These are phyloP conservation scores for Cucurbitaria berberidis DNA, from an alignment of 2,329 filamentous ascomycete genomes.

Conservation along the genomic window DNA sequence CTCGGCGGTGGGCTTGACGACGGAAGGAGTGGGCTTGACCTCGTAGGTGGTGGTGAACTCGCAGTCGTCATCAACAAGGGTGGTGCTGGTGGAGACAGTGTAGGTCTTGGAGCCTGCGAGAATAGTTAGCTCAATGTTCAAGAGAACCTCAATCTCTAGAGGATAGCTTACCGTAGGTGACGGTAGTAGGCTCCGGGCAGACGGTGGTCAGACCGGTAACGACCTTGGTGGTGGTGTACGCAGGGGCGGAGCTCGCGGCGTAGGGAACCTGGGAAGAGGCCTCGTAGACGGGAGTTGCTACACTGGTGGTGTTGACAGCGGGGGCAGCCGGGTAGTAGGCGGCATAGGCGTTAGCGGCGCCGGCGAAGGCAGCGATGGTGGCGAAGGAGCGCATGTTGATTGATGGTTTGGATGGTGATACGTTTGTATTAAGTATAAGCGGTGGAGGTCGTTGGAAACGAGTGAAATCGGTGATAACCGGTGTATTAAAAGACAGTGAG, in stretches of 20 bases:
- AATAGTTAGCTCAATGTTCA: no score
- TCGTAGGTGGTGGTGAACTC: constrained; percentile 28
- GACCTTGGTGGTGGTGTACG: no score
- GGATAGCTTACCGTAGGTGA: no score
- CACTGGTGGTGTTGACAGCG: no score
- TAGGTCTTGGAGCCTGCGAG: no score
- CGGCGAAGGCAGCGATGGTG: constrained; percentile 40
- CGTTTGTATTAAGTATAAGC: constrained; percentile 44
- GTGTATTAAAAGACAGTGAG: constrained; percentile 46
- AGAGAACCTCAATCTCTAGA: no score
- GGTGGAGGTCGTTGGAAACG: constrained; percentile 45
- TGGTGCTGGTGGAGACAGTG: constrained; percentile 43
- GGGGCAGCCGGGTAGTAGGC: no score
- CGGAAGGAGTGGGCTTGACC: constrained; percentile 21
- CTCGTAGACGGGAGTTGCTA: no score
- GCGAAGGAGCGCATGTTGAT: constrained; percentile 51
- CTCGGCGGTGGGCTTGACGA: no score
- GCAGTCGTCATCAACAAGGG: constrained; percentile 37
- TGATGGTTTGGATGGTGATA: constrained; percentile 40
- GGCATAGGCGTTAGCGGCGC: constrained; percentile 28
- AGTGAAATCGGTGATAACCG: constrained; percentile 51
- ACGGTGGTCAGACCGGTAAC: no score
- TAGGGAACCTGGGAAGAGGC: constrained; percentile 20
- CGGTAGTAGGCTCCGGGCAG: no score
- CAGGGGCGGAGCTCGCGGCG: constrained; percentile 36